Base-by-base conservation (phyloP, 306 rosid species). In the Cyclanthera cordifolia region DNA sequence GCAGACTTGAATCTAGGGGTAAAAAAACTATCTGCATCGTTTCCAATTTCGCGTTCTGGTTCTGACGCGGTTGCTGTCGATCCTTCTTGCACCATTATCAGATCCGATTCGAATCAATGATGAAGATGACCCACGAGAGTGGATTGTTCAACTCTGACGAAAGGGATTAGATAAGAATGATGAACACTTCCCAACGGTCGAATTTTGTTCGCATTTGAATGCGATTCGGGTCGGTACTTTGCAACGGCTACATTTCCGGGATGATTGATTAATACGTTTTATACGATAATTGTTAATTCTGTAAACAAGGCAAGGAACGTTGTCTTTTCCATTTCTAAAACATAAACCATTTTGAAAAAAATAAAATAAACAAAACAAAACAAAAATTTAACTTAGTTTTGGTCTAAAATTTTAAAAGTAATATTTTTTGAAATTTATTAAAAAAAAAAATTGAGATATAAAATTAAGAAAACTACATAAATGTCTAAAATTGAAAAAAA, bases 1-100 rank as follows among this genome's bases (percentile, higher is more conserved):
- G 75, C 90, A 4, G 97, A 88, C 80, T 85, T 94, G 86, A 94
- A 90, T 73, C 91, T 74, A 8, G 99, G 96, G 74, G 90, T 90
- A 56, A 94, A 61, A 4, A 88, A 15, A 27, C 65, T 37, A 8
- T 53, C 72, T 39, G 1, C 4, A 56, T 46, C 75, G 70, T 79
- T 73, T 39, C 77, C 82, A 10, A 8, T 34, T 17, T 10, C 54
- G 14, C 41, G 67, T 67, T 71, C 82, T 4, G 67, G 75, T 72
- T 72, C 77, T 47, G 34, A 45, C 1, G 82, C 83, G 68, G 67
- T 85, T 24, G 47, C 75, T 30, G 37, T 77, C 24, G 77, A 71
- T 48, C 77, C 89, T 67, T 74, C 82, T 4, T 28, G 79, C 77
- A 69, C 78, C 99, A 87, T 93, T 73, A 2, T 58, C 52, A 45